Percentiles rank a stretch among this genome's conserved stretches.
phyloP scores from a whole-genome alignment of 2,329 filamentous ascomycete genomes.

The Magnaporthales sp. region DNA sequence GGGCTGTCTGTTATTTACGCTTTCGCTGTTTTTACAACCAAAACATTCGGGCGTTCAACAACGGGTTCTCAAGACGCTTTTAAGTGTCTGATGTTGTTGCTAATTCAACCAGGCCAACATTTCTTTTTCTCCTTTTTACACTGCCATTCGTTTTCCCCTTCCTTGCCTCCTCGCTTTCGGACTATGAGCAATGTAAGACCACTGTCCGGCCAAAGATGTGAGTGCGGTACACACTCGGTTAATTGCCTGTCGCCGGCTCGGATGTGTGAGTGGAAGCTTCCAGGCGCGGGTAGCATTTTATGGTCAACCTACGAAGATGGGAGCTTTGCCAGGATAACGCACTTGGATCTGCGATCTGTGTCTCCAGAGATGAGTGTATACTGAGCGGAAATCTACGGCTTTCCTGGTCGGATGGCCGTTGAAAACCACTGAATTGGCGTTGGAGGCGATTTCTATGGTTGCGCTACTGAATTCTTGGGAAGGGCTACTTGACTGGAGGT shows the following conservation, averaged over 20 bases:
- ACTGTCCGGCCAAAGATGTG: not conserved
- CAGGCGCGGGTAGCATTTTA: too few relatives aligned
- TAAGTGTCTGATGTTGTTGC: conserved; percentile 40
- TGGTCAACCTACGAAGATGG: not conserved
- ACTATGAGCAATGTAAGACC: not conserved
- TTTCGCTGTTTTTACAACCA: conserved; percentile 79
- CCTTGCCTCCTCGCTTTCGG: not conserved
- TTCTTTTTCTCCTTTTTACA: conserved; percentile 4
- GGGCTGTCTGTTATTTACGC: conserved; percentile 61
- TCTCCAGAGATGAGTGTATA: not conserved
- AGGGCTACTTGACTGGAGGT: not conserved
- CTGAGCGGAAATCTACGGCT: not conserved
- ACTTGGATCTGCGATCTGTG: not conserved
- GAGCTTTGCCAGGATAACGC: not conserved
- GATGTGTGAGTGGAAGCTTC: not conserved
- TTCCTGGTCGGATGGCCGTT: not conserved
- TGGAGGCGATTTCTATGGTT: not conserved
- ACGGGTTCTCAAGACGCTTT: conserved; percentile 56
- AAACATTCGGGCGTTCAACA: conserved; percentile 74
- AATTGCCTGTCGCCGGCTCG: not conserved
- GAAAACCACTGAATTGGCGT: not conserved
- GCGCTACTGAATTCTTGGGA: not conserved
- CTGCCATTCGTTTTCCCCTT: not conserved
- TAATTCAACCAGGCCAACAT: conserved; percentile 56
- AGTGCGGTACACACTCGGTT: not conserved